Base-by-base conservation (phyloP, 306 rosid species). In the Dryas octopetala region DNA sequence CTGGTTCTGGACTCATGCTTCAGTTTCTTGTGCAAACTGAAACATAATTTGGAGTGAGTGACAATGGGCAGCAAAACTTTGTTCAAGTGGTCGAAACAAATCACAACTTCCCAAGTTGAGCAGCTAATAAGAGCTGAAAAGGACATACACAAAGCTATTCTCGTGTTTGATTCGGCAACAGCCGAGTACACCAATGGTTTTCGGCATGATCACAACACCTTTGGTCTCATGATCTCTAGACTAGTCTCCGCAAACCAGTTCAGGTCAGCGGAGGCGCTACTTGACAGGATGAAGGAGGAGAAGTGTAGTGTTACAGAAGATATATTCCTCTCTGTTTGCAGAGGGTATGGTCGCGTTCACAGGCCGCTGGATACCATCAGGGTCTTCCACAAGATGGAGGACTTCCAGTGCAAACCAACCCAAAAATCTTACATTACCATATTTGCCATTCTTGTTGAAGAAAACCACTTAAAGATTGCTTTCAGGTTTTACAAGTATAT, bases 221-320 rank as follows among this genome's bases (percentile, higher is more conserved):
- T 90, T 80, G 81, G 91, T 67, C 62, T 84, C 76, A 81, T 90
- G 88, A 84, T 95, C 70, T 84, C 84, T 48, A 87, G 75, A 78
- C 77, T 88, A 51, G 88, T 90, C 40, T 84, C 96, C 47, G 89
- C 78, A 43, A 95, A 90, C 65, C 95, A 85, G 85, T 90, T 91
- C 68, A 80, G 97, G 74, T 77, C 84, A 28, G 97, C 96, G 0
- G 95, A 91, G 83, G 86, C 83, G 4, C 80, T 95, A 74, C 83
- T 91, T 5, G 85, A 86, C 70, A 90, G 93, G 80, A 95, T 91
- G 97, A 87, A 83, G 80, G 91, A 90, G 80, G 98, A 91, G 74
- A 85, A 90, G 47, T 89, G 91, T 47, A 15, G 59, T 32, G 75
- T 90, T 51, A 81, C 85, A 0, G 98, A 91, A 76, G 96, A 85